Conservation (phyloP, 306 rosid species). For the Acacia crassicarpa region DNA sequence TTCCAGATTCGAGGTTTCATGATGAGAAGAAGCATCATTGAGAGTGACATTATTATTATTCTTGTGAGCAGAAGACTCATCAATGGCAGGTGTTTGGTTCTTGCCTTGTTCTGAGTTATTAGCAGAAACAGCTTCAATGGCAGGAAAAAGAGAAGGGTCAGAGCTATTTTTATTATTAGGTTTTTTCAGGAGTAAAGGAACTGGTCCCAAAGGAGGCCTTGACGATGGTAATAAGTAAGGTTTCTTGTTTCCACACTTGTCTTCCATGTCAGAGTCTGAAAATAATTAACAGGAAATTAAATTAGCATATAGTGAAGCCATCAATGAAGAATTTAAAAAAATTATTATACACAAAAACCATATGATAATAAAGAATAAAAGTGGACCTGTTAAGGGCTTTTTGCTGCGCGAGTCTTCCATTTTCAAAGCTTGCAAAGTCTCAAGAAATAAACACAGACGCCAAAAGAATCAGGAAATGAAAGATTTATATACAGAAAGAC, state of each 20-base stretch:
- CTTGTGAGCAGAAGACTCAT: constrained; percentile 21
- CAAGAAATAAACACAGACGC: neutral
- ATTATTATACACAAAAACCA: neutral
- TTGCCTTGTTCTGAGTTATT: neutral
- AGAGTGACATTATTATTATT: neutral
- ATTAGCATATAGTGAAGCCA: neutral
- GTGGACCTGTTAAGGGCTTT: neutral
- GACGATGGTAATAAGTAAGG: neutral
- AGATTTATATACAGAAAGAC: neutral
- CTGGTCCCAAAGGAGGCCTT: constrained; percentile 20
- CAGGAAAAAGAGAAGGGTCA: neutral
- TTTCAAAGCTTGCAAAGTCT: neutral
- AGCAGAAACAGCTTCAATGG: neutral
- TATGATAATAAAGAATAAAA: neutral
- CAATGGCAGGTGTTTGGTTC: constrained; percentile 17
- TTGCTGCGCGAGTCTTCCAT: neutral
- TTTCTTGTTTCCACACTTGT: neutral
- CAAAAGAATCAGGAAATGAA: neutral
- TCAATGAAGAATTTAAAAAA: neutral
- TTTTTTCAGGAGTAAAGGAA: constrained; percentile 2
- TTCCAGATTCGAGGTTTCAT: neutral
- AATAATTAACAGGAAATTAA: neutral
- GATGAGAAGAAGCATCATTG: neutral
- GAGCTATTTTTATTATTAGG: neutral
- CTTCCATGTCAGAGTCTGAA: neutral